A percentile compares a stretch with the other conserved stretches of the same genome.
phyloP scores from a whole-genome alignment of 1,284 basidiomycete species.

The Pyrrhoderma lamaoense region DNA sequence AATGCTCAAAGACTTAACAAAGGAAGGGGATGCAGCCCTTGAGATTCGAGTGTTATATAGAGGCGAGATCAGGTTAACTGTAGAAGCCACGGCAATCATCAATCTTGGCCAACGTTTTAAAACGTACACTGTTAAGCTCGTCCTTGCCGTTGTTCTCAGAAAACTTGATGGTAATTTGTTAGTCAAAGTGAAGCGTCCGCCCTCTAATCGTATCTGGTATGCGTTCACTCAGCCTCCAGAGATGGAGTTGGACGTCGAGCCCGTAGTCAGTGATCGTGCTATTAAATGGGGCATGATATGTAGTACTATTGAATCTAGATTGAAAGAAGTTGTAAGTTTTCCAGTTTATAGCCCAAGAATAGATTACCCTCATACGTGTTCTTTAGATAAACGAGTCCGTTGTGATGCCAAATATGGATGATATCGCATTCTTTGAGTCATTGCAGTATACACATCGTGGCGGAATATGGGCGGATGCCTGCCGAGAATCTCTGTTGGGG shows the following conservation, averaged over 20 bases:
- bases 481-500: constrained; percentile 28
- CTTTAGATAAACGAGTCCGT: constrained; percentile 84
- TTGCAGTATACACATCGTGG: constrained; percentile 60
- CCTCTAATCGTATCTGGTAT: constrained; percentile 95
- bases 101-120: constrained; percentile 78
- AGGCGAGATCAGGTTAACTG: constrained; percentile 83
- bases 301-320: constrained; percentile 80
- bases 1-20: constrained; percentile 93
- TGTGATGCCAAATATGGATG: constrained; percentile 97
- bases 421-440: constrained; percentile 93
- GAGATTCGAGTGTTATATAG: constrained; percentile 81
- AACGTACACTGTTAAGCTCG: constrained; percentile 83
- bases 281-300: constrained; percentile 92
- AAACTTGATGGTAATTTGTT: constrained; percentile 88
- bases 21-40: constrained; percentile 85
- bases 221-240: constrained; percentile 91
- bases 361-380: neutral
- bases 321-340: constrained; percentile 79
- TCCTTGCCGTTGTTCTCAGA: constrained; percentile 80
- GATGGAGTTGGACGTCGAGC: constrained; percentile 86
- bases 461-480: constrained; percentile 85
- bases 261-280: constrained; percentile 87
- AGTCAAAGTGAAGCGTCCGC: constrained; percentile 90
- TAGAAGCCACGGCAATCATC: constrained; percentile 84
- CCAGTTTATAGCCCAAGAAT: neutral